Base-by-base conservation (phyloP, 2,329 filamentous ascomycete genomes). In the Pezicula carpinea region DNA sequence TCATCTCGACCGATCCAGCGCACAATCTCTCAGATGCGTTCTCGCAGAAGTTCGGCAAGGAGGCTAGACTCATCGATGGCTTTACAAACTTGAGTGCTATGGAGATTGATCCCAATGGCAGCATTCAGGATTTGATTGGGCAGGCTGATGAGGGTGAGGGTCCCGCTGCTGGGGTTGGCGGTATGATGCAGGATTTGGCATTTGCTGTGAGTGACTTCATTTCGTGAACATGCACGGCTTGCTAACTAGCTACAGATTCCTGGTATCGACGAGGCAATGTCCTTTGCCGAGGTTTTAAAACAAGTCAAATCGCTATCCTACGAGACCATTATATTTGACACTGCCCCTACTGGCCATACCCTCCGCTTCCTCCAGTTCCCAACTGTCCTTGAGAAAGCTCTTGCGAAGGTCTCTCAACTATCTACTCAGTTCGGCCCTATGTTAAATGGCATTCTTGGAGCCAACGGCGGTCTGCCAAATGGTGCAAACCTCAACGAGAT, bases 251-350 rank as follows among this genome's bases (percentile, higher is more conserved):
- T n/a, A 11, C 59, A 95, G 89, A 99, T 99, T 53, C 93, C 93
- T 15, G 93, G 93, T 71, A 95, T 99, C 53, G 93, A 99, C 66
- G 93, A 99, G 71, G 93, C 93, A 68, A 99, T 99, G 93, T 96
- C 91, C 48, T 99, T 99, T 65, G 93, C 93, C 66, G 93, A 99
- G 74, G 93, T 99, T 55, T 80, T 99, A 63, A 99, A 99, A 72
- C 93, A 99, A 71, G 93, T 99, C 73, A 97, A 97, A 73, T 95
- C 89, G 34, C 87, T 97, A 65, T 95, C 90, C 42, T 99, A 99
- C 79, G 93, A 97, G 69, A 89, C 92, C 63, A 97, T 99, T 72
- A 89, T 99, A 69, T 99, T 99, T 79, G 93, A 99, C 69, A 99
- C 93, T 29, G 93, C 93, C 3, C 93, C 93, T 14, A 99, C 93